These are phyloP conservation scores for Rhazya stricta DNA, from an alignment of 257 asterid genomes.

Conservation along the genomic window DNA sequence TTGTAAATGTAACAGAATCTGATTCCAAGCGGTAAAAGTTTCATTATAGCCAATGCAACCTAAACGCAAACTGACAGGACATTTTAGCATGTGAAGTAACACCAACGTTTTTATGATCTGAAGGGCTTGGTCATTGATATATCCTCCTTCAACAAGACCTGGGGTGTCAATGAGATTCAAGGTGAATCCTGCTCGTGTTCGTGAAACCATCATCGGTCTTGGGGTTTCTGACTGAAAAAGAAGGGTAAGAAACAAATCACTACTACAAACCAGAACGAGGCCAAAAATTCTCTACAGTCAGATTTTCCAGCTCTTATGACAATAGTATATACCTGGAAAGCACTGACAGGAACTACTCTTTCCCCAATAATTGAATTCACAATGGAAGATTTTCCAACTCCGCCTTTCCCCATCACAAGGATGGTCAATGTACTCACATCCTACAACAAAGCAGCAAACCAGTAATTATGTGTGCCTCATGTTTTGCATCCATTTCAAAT, in stretches of 20 bases:
- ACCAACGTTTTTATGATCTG: constrained; percentile 75
- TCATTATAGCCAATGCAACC: not conserved
- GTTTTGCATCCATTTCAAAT: not conserved
- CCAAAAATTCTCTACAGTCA: not conserved
- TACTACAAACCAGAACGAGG: constrained; percentile 1
- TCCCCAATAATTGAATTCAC: constrained; percentile 88
- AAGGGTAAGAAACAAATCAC: not conserved
- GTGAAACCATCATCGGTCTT: constrained; percentile 91
- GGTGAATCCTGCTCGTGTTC: constrained; percentile 81
- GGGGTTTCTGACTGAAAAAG: constrained; percentile 81
- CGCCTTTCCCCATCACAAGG: constrained; percentile 97
- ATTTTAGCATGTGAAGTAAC: not conserved
- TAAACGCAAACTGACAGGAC: too few relatives aligned
- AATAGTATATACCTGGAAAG: constrained; percentile 67
- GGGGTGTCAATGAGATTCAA: constrained; percentile 91
- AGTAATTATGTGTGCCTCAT: not conserved
- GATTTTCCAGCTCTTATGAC: constrained; percentile 14
- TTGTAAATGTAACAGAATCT: not conserved
- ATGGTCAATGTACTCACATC: constrained; percentile 70
- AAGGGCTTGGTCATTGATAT: constrained; percentile 73
- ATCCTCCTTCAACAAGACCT: constrained; percentile 94
- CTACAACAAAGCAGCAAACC: constrained; percentile 28
- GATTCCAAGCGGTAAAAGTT: not conserved
- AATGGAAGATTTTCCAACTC: constrained; percentile 96
- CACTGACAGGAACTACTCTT: constrained; percentile 85